These are phyloP conservation scores for Ploettnerulaceae sp. DNA, from an alignment of 2,329 filamentous ascomycete species.

Conservation along the genomic window DNA sequence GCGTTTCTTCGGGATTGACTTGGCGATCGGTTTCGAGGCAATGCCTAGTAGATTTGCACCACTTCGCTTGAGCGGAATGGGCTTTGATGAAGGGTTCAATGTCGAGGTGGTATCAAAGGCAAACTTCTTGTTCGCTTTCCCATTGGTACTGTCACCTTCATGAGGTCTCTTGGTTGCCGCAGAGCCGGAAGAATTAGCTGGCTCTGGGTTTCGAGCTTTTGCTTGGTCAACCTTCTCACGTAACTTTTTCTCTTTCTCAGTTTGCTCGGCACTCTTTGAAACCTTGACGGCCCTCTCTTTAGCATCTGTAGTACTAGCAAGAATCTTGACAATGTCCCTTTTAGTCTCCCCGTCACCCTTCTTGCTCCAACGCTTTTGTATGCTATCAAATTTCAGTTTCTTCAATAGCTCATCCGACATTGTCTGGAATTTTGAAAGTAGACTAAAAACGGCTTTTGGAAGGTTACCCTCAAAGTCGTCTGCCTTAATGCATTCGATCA, in stretches of 20 bases:
- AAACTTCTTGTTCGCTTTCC: conserved; percentile 33
- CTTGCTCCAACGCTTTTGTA: conserved; percentile 56
- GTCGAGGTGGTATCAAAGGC: conserved; percentile 29
- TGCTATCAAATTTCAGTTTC: conserved; percentile 60
- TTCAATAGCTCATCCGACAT: conserved; percentile 54
- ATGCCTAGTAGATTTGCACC: conserved; percentile 29
- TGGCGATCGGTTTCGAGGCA: conserved; percentile 26
- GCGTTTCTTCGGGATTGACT: conserved; percentile 35
- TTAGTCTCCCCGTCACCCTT: conserved; percentile 62
- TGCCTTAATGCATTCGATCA: conserved; percentile 50
- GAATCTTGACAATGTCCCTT: conserved; percentile 53
- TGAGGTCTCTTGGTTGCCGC: conserved; percentile 29
- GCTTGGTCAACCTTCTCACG: conserved; percentile 24
- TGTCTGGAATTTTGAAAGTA: conserved; percentile 57
- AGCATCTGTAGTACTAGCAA: conserved; percentile 35
- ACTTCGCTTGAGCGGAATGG: conserved; percentile 25
- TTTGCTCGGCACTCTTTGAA: conserved; percentile 38
- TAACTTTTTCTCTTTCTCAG: conserved; percentile 26
- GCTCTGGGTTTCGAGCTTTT: conserved; percentile 23
- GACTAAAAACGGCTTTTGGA: conserved; percentile 51
- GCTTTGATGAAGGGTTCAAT: conserved; percentile 24
- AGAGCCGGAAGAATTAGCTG: conserved; percentile 10
- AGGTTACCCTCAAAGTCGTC: conserved; percentile 49
- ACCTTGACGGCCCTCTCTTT: conserved; percentile 37
- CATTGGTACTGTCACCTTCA: conserved; percentile 30